Evolutionary conservation across 2,329 filamentous ascomycete species (phyloP), one percentile per base, ranked within the genome.

Genomic region (Graphilbum sp.): DNA sequence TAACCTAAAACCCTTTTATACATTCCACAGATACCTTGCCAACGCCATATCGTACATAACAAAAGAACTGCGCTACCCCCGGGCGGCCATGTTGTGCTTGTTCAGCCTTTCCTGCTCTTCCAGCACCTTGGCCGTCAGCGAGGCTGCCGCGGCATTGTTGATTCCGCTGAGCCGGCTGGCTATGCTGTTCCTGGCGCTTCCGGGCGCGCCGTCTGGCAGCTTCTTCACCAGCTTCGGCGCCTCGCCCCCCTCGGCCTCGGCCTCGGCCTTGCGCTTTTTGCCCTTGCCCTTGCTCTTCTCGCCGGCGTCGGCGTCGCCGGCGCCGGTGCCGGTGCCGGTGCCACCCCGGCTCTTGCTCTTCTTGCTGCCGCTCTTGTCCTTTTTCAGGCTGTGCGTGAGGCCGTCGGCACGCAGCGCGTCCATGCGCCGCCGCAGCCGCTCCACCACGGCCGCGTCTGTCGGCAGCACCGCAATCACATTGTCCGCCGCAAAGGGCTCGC

Each of bases 381-480:
- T 95, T 60, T 95, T 96, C 27, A 96, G 59, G 1, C 79, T 85
- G 54, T 98, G 90, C 2, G 86, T 75, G 20, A 96, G 63, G 0
- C 85, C 82, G 23, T 74, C 67, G 3, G 77, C 27, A 12, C 27
- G 27, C 13, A 98, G 61, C n/a, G 65, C 72, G 34, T 79, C 75
- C 6, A 76, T 65, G 37, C 90, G 67, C 33, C 72, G 62, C 18
- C 72, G 61, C 27, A 95, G 60, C 36, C 65, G 69, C 23, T 75
- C 68, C 30, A 86, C 67, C 34, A 96, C 90, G 15, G 68, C 64
- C 40, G 80, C 69, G 3, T 73, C 65, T 0, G 71, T 72, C 0
- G 90, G 76, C 6, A 96, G 61, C 35, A 98, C 83, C 0, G 82
- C 64, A n/a, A 98, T 77, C 16, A 93, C 62, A 48, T 96, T 83